Conservation (phyloP, 2,329 filamentous ascomycete genomes). For the Eutypa lata region DNA sequence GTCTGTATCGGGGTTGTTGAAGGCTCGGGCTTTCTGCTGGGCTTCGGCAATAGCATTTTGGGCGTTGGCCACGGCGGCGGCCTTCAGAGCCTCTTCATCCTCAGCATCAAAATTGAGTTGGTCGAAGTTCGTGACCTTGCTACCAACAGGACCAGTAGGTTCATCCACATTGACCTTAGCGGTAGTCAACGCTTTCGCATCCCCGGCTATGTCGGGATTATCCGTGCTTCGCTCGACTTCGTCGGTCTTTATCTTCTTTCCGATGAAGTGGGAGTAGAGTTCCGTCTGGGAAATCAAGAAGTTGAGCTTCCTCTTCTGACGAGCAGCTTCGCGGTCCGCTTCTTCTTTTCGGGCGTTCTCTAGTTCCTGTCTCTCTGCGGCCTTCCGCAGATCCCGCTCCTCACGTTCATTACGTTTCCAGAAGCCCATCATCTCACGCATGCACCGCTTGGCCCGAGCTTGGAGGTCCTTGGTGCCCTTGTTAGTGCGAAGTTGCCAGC, state of each 20-base stretch:
- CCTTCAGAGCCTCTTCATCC: slow-evolving; percentile 76
- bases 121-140: slow-evolving; percentile 89
- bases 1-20: slow-evolving; percentile 72
- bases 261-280: slow-evolving; percentile 98
- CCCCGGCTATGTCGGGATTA: slow-evolving; percentile 66
- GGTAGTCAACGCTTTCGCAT: slow-evolving; percentile 40
- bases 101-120: slow-evolving; percentile 94
- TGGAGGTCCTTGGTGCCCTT: slow-evolving; percentile 98
- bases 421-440: slow-evolving; percentile 99
- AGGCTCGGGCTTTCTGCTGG: slow-evolving; percentile 86
- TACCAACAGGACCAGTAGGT: slow-evolving; percentile 50
- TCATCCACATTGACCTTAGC: slow-evolving; percentile 49
- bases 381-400: slow-evolving; percentile 89
- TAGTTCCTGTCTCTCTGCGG: slow-evolving; percentile 91
- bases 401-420: slow-evolving; percentile 99
- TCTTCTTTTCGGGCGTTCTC: slow-evolving; percentile 96
- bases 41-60: slow-evolving; percentile 94
- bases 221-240: slow-evolving; percentile 90
- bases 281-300: slow-evolving; percentile 99
- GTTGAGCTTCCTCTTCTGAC: slow-evolving; percentile 98
- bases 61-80: slow-evolving; percentile 90
- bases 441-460: slow-evolving; percentile 92
- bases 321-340: slow-evolving; percentile 93
- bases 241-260: slow-evolving; percentile 97
- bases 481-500: slow-evolving; percentile 97